Evolutionary conservation across 148 eudicot species (phyloP), one percentile per base, ranked within the genome.

Genomic region (Simmondsia chinensis): DNA sequence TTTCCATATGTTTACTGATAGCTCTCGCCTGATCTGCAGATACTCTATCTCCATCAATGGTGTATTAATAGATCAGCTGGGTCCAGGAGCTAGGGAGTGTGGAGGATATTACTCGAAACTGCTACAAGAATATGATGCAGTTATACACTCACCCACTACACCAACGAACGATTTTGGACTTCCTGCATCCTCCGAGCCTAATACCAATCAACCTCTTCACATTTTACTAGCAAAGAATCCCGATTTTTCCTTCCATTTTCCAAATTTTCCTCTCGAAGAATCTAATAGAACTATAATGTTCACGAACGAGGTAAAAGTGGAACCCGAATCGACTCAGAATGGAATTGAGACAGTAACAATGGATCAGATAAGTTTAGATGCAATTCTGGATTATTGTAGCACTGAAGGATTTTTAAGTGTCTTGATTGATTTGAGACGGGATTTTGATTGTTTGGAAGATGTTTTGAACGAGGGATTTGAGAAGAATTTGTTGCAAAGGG

Each of bases 71-170:
- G 71, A 72, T 54, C 72, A 72, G 39, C 56, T 82, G 4, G 83
- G 75, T 15, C 77, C 79, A 48, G 74, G 52, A 31, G 82, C 31
- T 39, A 43, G 31, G 4, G 70, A 75, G 2, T 20, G 60, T 46
- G 94, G 89, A 52, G 95, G 95, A 46, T 85, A 85, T 64, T 85
- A 82, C 70, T 91, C 97, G 1, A 61, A 66, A 34, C 51, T 91
- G 38, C 66, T 91, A 48, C 94, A 85, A 56, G 94, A 85, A 66
- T 77, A 74, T 39, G 95, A 91, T 38, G 88, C 94, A n/a, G 52
- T 91, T 43, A 39, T 91, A 42, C 69, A 82, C 43, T 62, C 83
- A 45, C 57, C 77, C 7, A 35, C 63, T 11, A 39, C 46, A 34
- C 48, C 57, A 16, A 22, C 61, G 1, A 57, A 54, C 6, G 68